A percentile compares a stretch with the other conserved stretches of the same genome.
Conservation (phyloP, 176 grass and related monocot species). For the Metroxylon sagu region DNA sequence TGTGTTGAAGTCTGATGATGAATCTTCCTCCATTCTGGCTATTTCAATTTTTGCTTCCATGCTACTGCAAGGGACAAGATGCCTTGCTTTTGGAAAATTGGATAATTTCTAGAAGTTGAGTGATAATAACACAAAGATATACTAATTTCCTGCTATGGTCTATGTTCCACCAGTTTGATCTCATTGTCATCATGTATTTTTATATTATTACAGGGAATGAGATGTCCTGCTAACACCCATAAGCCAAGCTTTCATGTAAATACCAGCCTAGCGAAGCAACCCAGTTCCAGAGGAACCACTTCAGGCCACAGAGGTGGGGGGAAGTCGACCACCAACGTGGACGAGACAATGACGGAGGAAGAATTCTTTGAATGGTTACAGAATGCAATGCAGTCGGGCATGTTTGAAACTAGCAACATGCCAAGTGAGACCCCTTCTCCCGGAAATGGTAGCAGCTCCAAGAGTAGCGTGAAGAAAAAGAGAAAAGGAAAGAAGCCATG, state of each 20-base stretch:
- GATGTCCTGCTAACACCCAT: constrained; percentile 75
- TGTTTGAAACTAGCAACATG: constrained; percentile 46
- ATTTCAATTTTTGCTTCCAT: too few relatives aligned
- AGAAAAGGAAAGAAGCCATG: constrained; percentile 16
- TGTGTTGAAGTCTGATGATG: too few relatives aligned
- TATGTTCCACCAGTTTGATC: too few relatives aligned
- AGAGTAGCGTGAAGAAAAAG: constrained; percentile 7
- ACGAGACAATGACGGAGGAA: constrained; percentile 57
- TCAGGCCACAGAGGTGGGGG: constrained; percentile 35
- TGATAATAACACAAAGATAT: too few relatives aligned
- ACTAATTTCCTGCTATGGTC: too few relatives aligned
- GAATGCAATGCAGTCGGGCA: constrained; percentile 70
- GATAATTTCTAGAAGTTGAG: too few relatives aligned
- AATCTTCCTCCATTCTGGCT: too few relatives aligned
- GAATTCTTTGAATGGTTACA: constrained; percentile 96
- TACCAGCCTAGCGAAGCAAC: constrained; percentile 59
- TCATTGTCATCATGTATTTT: too few relatives aligned
- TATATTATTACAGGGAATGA: constrained; percentile 55
- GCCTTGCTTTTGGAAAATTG: too few relatives aligned
- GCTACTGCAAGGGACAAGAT: too few relatives aligned
- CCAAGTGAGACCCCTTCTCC: constrained; percentile 37
- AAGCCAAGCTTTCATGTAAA: constrained; percentile 95
- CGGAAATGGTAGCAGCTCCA: constrained; percentile 27
- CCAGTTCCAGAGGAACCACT: constrained; percentile 45
- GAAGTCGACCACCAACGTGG: constrained; percentile 33